Evolutionary conservation across 2,329 filamentous ascomycete genomes (phyloP), one percentile per base, ranked within the genome.

Genomic region (Alternaria sp.): DNA sequence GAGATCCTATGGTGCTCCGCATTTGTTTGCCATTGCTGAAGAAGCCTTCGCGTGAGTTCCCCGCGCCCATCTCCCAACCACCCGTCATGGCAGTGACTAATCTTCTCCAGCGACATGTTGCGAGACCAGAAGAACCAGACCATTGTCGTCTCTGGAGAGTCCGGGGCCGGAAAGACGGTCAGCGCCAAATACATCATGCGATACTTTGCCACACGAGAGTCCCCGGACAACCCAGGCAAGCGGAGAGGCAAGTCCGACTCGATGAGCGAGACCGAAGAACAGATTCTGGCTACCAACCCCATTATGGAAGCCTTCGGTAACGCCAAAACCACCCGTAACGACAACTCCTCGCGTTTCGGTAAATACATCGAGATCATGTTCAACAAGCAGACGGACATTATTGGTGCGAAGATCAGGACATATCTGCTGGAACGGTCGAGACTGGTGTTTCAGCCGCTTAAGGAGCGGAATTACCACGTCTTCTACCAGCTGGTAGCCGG

Each of bases 331-430:
- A 99, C 96, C 11, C 88, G 96, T 80, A 99, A 99, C 84, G 96
- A 99, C 83, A 99, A 99, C 83, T 99, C 96, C 47, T 99, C 96
- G 45, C 89, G 96, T 76, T 99, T 99, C 82, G 96, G 96, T 80
- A 99, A 99, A 86, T 99, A 99, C 81, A 98, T 99, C 74, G 96
- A 99, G 84, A 99, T 99, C 79, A 95, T 98, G 93, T 99, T 99
- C 81, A 94, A 98, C 83, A 89, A 93, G 67, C 88, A 91, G 75
- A 97, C 93, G 66, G 96, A 96, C 79, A 99, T 99, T 75, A 97
- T 98, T 77, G 96, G 96, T 71, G 96, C 96, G 60, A 96, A 96
- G 84, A 99, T 99, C 78, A 88, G 96, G 73, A 97, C 94, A 60
- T 99, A 99, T 78, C 86, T 99, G 70, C 86, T 99, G 47, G 96